Percentiles rank a stretch among this genome's conserved stretches.
phyloP scores from a whole-genome alignment of 2,329 filamentous ascomycete genomes.

The Phoma herbarum region DNA sequence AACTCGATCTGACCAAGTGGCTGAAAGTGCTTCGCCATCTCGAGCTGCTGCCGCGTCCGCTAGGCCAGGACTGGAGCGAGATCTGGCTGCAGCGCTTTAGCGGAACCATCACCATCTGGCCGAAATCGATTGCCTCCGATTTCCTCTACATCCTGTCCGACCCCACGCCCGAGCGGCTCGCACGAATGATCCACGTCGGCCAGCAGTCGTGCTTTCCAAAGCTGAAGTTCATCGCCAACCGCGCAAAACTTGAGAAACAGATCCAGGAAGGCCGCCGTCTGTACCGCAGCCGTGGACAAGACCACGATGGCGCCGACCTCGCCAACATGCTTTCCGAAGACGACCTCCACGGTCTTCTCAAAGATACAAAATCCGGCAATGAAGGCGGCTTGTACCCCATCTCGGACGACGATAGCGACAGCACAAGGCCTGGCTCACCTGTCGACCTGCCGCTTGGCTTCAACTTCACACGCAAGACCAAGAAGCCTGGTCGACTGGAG shows the following conservation, averaged over 20 bases:
- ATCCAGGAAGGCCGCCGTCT: constrained; percentile 66
- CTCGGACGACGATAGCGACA: constrained; percentile 43
- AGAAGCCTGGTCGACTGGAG: constrained; percentile 19
- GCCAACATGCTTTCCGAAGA: constrained; percentile 57
- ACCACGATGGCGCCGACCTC: constrained; percentile 46
- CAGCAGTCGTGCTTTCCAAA: constrained; percentile 91
- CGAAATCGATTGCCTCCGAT: constrained; percentile 78
- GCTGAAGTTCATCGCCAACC: constrained; percentile 87
- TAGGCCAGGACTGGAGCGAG: constrained; percentile 96
- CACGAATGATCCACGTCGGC: constrained; percentile 88
- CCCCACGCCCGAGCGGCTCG: constrained; percentile 76
- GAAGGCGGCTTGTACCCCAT: constrained; percentile 27
- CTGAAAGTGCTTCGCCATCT: constrained; percentile 92
- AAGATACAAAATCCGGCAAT: constrained; percentile 35
- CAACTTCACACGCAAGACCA: constrained; percentile 34
- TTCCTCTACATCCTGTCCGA: constrained; percentile 88
- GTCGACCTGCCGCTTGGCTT: constrained; percentile 41
- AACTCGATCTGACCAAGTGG: constrained; percentile 97
- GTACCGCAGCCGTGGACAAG: constrained; percentile 44
- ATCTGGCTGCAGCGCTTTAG: constrained; percentile 96
- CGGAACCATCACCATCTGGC: constrained; percentile 96
- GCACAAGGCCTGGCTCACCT: constrained; percentile 42
- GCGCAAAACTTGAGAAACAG: constrained; percentile 80
- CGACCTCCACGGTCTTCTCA: constrained; percentile 55
- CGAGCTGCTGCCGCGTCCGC: constrained; percentile 85